These are phyloP conservation scores for Juncus inflexus DNA, from an alignment of 176 grass and related monocot genomes.

Conservation along the genomic window DNA sequence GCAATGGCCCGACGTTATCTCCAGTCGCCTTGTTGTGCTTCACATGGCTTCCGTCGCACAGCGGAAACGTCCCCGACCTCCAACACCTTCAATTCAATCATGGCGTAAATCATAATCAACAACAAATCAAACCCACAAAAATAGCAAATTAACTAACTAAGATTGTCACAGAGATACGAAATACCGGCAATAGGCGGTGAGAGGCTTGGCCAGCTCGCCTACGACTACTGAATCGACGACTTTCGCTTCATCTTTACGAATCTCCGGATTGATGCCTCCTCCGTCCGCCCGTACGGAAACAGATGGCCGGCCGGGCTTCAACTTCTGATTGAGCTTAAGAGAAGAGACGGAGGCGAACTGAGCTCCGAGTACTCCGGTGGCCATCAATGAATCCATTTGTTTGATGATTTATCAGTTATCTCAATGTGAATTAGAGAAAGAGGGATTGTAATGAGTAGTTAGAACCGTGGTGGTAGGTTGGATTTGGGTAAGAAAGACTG, in stretches of 20 bases:
- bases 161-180: neutral
- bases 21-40: constrained; percentile 98
- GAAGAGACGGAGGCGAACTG: constrained; percentile 29
- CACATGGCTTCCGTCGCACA: constrained; percentile 83
- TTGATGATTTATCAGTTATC: neutral
- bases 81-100: constrained; percentile 51
- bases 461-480: constrained; percentile 13
- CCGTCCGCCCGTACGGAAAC: constrained; percentile 62
- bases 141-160: neutral
- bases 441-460: no score
- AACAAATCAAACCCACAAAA: neutral
- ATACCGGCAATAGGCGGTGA: constrained; percentile 85
- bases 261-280: constrained; percentile 64
- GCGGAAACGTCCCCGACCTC: constrained; percentile 91
- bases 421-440: neutral
- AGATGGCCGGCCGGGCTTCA: constrained; percentile 11
- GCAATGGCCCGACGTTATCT: constrained; percentile 86
- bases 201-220: constrained; percentile 75
- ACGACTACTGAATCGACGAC: constrained; percentile 80
- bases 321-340: neutral
- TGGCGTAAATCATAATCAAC: neutral
- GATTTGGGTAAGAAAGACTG: neutral
- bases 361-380: constrained; percentile 37
- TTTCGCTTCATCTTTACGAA: constrained; percentile 82
- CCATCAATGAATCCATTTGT: constrained; percentile 36